Percentiles rank a stretch among this genome's conserved stretches.
These are phyloP conservation scores for Inonotus hispidus DNA, from an alignment of 1,284 basidiomycete genomes.

Conservation along the genomic window DNA sequence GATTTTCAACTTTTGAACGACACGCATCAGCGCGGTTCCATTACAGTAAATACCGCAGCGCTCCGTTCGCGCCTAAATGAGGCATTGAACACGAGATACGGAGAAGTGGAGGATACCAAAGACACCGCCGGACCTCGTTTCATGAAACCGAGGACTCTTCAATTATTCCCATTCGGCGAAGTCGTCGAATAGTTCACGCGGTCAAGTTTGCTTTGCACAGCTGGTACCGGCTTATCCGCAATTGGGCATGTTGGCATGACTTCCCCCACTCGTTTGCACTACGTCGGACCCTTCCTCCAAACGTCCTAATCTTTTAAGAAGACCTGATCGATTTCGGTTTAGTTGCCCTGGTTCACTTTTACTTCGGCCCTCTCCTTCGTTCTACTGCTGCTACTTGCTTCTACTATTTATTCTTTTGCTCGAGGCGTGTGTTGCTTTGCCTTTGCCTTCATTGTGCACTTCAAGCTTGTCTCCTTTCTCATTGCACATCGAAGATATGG, in stretches of 20 bases:
- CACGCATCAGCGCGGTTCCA: background rate
- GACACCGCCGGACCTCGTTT: constrained; percentile 3
- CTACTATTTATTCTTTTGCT: constrained; percentile 12
- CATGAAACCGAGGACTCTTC: background rate
- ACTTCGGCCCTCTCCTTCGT: background rate
- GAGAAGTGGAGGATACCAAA: background rate
- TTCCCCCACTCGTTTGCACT: background rate
- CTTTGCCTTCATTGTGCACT: constrained; percentile 4
- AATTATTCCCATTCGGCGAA: constrained; percentile 7
- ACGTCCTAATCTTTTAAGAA: constrained; percentile 6
- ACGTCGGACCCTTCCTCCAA: background rate
- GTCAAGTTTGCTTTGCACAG: constrained; percentile 8
- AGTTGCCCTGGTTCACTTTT: constrained; percentile 3
- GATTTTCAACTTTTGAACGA: background rate
- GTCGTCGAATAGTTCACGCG: background rate
- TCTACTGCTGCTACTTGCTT: background rate
- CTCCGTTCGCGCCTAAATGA: background rate
- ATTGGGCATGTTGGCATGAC: constrained; percentile 5
- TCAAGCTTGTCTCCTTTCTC: constrained; percentile 1
- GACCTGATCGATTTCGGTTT: background rate
- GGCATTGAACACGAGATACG: background rate
- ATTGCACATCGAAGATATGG: constrained; percentile 6
- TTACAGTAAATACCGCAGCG: background rate
- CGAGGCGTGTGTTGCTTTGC: background rate
- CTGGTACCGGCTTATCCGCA: background rate